These are phyloP conservation scores for Coemansia sp. DNA, from an alignment of 192 early-diverging fungal species.

Conservation along the genomic window DNA sequence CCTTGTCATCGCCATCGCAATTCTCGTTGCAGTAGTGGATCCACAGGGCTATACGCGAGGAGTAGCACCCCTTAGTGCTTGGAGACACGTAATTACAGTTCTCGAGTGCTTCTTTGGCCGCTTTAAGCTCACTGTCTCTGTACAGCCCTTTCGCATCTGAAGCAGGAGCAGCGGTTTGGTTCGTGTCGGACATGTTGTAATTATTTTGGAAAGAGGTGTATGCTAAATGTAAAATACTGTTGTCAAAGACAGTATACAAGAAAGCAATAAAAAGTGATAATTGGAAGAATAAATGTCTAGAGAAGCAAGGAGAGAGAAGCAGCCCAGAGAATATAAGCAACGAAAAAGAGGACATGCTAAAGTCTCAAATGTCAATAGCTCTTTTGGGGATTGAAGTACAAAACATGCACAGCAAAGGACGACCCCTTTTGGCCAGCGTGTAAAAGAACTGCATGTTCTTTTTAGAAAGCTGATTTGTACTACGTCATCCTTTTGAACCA, in stretches of 20 bases:
- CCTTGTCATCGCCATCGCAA: conserved; percentile 31
- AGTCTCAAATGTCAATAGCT: too few species aligned
- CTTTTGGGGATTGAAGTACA: too few species aligned
- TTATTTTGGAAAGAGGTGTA: too few species aligned
- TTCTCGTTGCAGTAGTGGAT: conserved; percentile 40
- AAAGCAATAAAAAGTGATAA: background rate
- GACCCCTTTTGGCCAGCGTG: too few species aligned
- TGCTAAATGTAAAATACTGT: too few species aligned
- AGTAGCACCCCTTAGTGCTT: conserved; percentile 50
- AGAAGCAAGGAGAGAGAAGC: background rate
- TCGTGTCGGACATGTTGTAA: too few species aligned
- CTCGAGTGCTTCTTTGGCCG: conserved; percentile 42
- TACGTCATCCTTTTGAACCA: too few species aligned
- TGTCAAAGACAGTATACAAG: background rate
- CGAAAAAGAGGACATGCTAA: too few species aligned
- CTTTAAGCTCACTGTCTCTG: conserved; percentile 23
- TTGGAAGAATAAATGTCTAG: background rate
- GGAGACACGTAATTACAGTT: conserved; percentile 26
- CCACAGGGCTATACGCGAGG: conserved; percentile 51
- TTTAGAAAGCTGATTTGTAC: too few species aligned
- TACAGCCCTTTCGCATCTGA: background rate
- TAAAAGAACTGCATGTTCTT: too few species aligned
- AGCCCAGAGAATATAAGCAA: background rate
- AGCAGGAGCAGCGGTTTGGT: background rate
- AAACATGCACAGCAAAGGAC: too few species aligned